Evolutionary conservation across 129 eudicot species (phyloP), one percentile per base, ranked within the genome.

Genomic region (Flaveria bidentis): DNA sequence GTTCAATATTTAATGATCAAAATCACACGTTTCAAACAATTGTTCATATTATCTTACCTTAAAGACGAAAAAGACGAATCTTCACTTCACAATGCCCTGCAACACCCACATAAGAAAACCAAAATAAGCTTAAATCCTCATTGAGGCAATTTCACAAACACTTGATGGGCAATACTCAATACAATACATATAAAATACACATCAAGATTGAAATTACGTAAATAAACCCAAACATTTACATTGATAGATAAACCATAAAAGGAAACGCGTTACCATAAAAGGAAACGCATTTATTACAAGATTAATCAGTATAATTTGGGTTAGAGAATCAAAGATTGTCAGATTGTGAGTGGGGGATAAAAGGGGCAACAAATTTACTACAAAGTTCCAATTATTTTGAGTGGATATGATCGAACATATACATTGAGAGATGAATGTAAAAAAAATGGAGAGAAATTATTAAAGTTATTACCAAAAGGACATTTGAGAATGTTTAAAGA

Each of bases 71-170:
- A 49, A 69, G 39, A 70, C 52, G 18, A 63, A 65, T 20, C 57
- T 64, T 73, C 74, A 73, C 74, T 72, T 80, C 74, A 80, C 58
- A 73, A 80, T 28, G 69, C 69, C 39, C 74, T 79, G 83, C 67
- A 13, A 79, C 30, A 62, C 73, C 61, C 57, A 42, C 74, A 69
- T 3, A 17, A 41, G 26, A 71, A 5, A 20, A 36, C 39, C 16
- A 6, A 23, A 61, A 61, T 10, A 41, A 20, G n/a, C 42, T 65
- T 52, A 45, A 67, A 52, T 20, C 57, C 50, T 76, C 51, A 50
- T 62, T 75, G 67, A 81, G 68, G 69, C 76, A 50, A 60, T 69
- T 57, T 67, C 72, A 81, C 77, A 69, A 81, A 81, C 85, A 76
- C 72, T 39, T 81, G 8, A 15, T 10, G 64, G 63, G 68, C 25